Conservation (phyloP, 257 asterid genomes). For the Solanum bukasovii region DNA sequence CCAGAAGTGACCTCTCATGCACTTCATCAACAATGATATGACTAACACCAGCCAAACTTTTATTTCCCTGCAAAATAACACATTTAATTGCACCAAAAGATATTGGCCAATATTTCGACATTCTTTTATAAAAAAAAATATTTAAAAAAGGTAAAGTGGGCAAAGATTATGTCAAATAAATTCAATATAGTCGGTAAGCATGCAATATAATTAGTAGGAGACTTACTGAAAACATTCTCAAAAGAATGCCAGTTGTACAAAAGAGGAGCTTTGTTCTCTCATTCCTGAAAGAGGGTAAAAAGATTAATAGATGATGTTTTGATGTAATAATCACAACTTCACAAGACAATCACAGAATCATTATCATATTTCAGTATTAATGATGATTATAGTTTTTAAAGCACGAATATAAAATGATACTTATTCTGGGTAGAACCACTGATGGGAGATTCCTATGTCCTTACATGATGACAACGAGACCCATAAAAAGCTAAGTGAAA, state of each 20-base stretch:
- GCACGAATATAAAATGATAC: not conserved
- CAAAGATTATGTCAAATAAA: not conserved
- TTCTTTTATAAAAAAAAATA: not conserved
- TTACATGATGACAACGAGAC: not conserved
- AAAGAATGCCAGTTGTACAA: conserved; percentile 97
- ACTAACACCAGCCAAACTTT: conserved; percentile 65
- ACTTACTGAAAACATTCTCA: conserved; percentile 89
- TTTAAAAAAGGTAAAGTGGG: not conserved
- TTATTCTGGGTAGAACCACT: not conserved
- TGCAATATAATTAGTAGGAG: not conserved
- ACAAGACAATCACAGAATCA: not conserved
- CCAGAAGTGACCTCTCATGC: conserved; percentile 97
- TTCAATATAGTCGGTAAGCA: not conserved
- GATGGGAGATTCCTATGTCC: not conserved
- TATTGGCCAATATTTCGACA: not conserved
- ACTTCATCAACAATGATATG: conserved; percentile 98
- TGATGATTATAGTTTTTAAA: not conserved
- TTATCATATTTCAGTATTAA: not conserved
- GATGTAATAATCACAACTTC: not conserved
- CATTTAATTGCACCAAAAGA: conserved; percentile 5
- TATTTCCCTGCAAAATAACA: conserved; percentile 68
- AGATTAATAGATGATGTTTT: not conserved
- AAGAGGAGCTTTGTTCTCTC: conserved; percentile 88
- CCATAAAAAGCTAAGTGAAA: not conserved
- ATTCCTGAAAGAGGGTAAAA: conserved; percentile 43